Evolutionary conservation across 2,329 filamentous ascomycete genomes (phyloP).

Genomic region (Colletotrichum sp.): DNA sequence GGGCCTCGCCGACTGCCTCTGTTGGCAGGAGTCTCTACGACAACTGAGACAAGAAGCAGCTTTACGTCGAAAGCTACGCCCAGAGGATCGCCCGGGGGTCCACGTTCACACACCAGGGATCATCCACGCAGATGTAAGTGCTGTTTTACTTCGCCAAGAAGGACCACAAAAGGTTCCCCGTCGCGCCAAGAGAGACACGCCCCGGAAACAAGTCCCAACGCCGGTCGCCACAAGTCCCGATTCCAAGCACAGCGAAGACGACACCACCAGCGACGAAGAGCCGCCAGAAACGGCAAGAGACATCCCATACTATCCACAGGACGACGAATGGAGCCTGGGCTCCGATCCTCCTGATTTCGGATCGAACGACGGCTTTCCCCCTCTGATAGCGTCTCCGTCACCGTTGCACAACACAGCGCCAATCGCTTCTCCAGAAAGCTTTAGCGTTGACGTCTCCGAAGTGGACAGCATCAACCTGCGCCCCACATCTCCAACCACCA

Average conservation of each 20-base stretch:
- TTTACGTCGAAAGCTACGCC: neutral
- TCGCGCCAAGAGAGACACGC: neutral
- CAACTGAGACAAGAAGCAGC: neutral
- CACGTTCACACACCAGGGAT: neutral
- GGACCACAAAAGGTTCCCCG: neutral
- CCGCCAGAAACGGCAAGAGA: neutral
- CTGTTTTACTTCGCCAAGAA: neutral
- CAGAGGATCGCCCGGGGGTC: neutral
- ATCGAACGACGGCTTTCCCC: neutral
- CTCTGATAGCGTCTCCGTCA: neutral
- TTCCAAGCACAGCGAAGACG: too few species aligned
- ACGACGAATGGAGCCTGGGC: neutral
- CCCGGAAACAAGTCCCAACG: neutral
- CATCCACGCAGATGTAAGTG: neutral
- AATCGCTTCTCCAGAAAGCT: neutral
- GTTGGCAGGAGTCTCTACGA: too few species aligned
- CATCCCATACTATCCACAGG: neutral
- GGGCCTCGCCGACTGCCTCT: neutral
- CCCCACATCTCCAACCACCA: too few species aligned
- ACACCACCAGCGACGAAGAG: rapidly evolving
- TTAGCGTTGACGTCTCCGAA: neutral
- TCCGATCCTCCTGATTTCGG: neutral
- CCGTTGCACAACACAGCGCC: neutral
- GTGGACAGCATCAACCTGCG: too few species aligned
- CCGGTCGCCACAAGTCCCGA: too few species aligned